A percentile compares a stretch with the other conserved stretches of the same genome.
phyloP scores from a whole-genome alignment of 768 basidiomycete species.

The Termitomyces sp. region DNA sequence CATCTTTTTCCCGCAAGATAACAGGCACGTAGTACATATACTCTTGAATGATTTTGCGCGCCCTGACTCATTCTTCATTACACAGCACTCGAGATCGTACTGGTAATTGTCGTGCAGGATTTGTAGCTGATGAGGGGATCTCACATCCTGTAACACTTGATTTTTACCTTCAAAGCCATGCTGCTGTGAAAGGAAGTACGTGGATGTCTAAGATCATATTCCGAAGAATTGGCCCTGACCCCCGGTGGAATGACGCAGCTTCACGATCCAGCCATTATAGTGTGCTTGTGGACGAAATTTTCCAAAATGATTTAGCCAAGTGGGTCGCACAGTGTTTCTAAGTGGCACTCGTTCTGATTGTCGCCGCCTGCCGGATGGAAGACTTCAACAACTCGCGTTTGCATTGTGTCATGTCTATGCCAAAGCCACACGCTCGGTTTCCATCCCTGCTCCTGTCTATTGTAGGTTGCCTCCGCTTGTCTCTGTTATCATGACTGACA shows the following conservation, averaged over 20 bases:
- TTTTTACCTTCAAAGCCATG: conserved; percentile 59
- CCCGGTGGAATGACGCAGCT: conserved; percentile 27
- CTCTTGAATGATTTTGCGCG: not conserved
- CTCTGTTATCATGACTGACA: conserved; percentile 4
- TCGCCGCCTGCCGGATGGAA: conserved; percentile 3
- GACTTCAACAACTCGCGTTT: conserved; percentile 43
- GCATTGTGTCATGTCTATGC: conserved; percentile 68
- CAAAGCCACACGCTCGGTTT: conserved; percentile 66
- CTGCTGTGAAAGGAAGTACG: conserved; percentile 47
- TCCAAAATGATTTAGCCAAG: conserved; percentile 22
- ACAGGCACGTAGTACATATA: conserved; percentile 18
- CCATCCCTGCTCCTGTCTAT: conserved; percentile 68
- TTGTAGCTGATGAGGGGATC: conserved; percentile 51
- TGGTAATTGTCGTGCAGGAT: conserved; percentile 47
- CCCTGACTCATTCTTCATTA: conserved; percentile 4
- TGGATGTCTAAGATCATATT: not conserved
- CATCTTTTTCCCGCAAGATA: conserved; percentile 48
- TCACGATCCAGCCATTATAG: conserved; percentile 55
- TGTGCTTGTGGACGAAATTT: conserved; percentile 39
- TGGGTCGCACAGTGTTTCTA: conserved; percentile 18
- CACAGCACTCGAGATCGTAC: conserved; percentile 50
- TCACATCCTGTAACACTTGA: conserved; percentile 54
- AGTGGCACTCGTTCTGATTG: conserved; percentile 3
- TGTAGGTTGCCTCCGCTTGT: conserved; percentile 37
- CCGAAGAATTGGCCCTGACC: not conserved